These are phyloP conservation scores for Sphaerulina musiva DNA, from an alignment of 2,329 filamentous ascomycete genomes.

Conservation along the genomic window DNA sequence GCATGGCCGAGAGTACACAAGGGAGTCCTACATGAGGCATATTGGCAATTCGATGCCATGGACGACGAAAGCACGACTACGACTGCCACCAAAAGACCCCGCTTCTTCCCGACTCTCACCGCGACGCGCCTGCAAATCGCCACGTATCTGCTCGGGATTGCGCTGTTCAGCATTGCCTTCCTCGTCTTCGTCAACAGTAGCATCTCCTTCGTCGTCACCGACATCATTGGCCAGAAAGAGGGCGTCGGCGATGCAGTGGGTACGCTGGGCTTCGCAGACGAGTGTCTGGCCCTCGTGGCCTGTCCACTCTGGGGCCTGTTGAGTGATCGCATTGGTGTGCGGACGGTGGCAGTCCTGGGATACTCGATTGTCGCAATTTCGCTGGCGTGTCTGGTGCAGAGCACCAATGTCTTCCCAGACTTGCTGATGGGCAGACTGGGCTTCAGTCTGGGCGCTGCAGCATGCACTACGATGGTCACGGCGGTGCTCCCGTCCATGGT, in stretches of 20 bases:
- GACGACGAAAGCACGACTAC: too few relatives aligned
- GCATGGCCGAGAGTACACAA: too few relatives aligned
- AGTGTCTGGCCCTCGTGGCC: constrained; percentile 71
- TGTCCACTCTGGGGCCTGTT: constrained; percentile 74
- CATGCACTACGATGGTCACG: constrained; percentile 87
- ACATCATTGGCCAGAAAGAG: constrained; percentile 67
- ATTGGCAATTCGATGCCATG: too few relatives aligned
- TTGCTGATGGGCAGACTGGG: constrained; percentile 75
- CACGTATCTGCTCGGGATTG: constrained; percentile 74
- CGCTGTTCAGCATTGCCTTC: constrained; percentile 81
- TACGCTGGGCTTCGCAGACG: constrained; percentile 77
- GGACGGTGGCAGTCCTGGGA: constrained; percentile 59
- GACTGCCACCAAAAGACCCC: constrained; percentile 3
- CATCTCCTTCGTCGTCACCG: constrained; percentile 77
- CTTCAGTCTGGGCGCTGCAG: constrained; percentile 89
- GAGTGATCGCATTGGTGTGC: constrained; percentile 69
- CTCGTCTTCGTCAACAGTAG: constrained; percentile 84
- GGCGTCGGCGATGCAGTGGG: constrained; percentile 74
- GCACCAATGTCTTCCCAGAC: constrained; percentile 79
- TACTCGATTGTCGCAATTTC: constrained; percentile 75
- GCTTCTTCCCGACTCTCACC: constrained; percentile 41
- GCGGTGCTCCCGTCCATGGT: constrained; percentile 76
- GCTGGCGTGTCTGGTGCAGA: constrained; percentile 76
- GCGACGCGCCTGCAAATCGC: constrained; percentile 52
- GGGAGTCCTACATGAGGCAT: too few relatives aligned